phyloP scores from a whole-genome alignment of 768 basidiomycete genomes.

The Leccinum boreale region DNA sequence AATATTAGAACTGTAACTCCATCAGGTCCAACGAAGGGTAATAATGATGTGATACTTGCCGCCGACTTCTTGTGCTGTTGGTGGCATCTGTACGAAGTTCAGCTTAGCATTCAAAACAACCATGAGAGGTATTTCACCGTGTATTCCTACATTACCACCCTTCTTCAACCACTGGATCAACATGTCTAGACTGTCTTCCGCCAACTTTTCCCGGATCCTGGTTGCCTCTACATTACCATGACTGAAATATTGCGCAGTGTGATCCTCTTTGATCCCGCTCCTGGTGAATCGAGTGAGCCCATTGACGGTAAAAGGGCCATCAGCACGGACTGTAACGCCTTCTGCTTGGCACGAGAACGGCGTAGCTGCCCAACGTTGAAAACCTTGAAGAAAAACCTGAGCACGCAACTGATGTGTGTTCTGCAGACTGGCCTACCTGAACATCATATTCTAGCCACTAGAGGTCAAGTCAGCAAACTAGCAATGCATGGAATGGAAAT shows the following conservation, averaged over 20 bases:
- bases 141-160: conserved; percentile 96
- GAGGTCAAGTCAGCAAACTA: conserved; percentile 7
- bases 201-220: conserved; percentile 72
- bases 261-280: conserved; percentile 85
- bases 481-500: conserved; percentile 1
- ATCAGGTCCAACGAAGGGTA: not conserved
- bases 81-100: conserved; percentile 74
- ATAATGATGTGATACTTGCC: conserved; percentile 41
- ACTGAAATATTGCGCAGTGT: conserved; percentile 88
- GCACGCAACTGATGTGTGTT: not conserved
- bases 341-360: conserved; percentile 78
- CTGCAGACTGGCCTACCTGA: conserved; percentile 48
- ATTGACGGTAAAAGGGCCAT: not conserved
- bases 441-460: conserved; percentile 99
- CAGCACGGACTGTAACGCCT: conserved; percentile 60
- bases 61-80: conserved; percentile 77
- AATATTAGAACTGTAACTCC: conserved; percentile 65
- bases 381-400: conserved; percentile 49
- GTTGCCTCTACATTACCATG: conserved; percentile 79
- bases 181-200: conserved; percentile 91
- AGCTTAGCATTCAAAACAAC: not conserved
- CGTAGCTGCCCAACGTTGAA: conserved; percentile 98
- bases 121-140: conserved; percentile 52
- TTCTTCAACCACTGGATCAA: conserved; percentile 92
- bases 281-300: conserved; percentile 33